A percentile compares a stretch with the other conserved stretches of the same genome.
These are phyloP conservation scores for Populus nigra DNA, from an alignment of 345 rosid genomes.

Conservation along the genomic window DNA sequence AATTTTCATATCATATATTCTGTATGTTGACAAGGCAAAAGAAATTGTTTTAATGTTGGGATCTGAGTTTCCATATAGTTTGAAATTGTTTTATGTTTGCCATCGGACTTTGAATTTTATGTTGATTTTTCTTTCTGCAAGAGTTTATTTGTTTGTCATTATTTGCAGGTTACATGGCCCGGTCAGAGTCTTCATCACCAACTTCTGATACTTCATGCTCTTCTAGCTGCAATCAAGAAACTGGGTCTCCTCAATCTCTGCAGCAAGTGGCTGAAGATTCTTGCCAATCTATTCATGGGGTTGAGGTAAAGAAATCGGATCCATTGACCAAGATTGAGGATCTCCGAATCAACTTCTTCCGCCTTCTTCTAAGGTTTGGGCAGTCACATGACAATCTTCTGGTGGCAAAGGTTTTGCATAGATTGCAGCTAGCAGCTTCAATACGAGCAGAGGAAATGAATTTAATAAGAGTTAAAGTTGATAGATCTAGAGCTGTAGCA, in stretches of 20 bases:
- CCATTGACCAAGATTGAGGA: conserved; percentile 58
- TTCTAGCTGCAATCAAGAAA: conserved; percentile 38
- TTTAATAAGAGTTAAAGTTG: conserved; percentile 48
- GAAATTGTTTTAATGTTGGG: background rate
- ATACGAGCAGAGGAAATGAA: conserved; percentile 75
- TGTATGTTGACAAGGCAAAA: background rate
- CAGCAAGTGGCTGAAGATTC: conserved; percentile 42
- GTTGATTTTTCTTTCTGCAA: conserved; percentile 10
- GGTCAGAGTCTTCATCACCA: conserved; percentile 33
- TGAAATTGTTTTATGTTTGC: background rate
- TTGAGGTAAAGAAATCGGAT: conserved; percentile 36
- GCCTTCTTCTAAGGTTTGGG: conserved; percentile 64
- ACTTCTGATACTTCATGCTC: conserved; percentile 38
- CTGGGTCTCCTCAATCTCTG: conserved; percentile 32
- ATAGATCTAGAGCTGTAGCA: conserved; percentile 53
- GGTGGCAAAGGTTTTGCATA: conserved; percentile 77
- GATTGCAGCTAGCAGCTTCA: conserved; percentile 69
- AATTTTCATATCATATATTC: background rate
- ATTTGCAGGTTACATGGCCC: conserved; percentile 32
- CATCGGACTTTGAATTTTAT: background rate
- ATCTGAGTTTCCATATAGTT: background rate
- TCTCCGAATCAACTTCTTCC: conserved; percentile 68
- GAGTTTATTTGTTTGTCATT: conserved; percentile 17
- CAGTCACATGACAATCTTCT: conserved; percentile 56
- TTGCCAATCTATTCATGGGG: conserved; percentile 24